Base-by-base conservation (phyloP, 1,284 basidiomycete species). In the Neolentinus lepideus region DNA sequence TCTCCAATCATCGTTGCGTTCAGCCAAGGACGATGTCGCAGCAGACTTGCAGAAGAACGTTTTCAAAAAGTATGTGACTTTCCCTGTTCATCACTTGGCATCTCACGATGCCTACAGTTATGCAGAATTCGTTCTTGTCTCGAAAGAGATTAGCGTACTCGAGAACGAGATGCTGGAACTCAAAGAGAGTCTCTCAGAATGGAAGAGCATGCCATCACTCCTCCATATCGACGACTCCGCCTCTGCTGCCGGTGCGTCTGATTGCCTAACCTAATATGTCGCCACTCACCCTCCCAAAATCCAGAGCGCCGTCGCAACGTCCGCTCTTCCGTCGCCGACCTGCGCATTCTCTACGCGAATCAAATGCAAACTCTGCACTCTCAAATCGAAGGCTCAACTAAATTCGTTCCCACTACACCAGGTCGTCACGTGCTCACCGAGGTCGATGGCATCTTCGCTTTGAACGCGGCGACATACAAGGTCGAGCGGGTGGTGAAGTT, bases 161-260 rank as follows among this genome's bases (percentile, higher is more conserved):
- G 96, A 99, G 74, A 98, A 96, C 67, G 95, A 98, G 68, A 93
- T 98, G 90, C 81, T 98, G 35, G 95, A 98, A 67, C 84, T 99
- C 67, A 98, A 98, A 68, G 92, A 96, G 58, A 82, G 91, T 2
- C 77, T 99, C 1, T 87, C 88, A 14, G 97, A 99, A 66, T 99
- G 95, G 90, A 94, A 94, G 69, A 84, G 84, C 52, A 92, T 97
- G 78, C 94, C 94, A 0, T 92, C 92, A n/a, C 79, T 94, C 12
- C 78, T 98, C 43, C 91, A 94, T 60, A 88, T 96, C 56, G 92
- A 92, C 55, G 90, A 92, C 62, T 81, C 83, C 1, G 79, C 80
- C 47, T 80, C 81, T 10, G 76, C 70, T 29, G 77, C 67, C 68
- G 79, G 66, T 80, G 69, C 4, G 72, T 11, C 56, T 52, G 22